Base-by-base conservation (phyloP, 192 early-diverging fungal species). In the Coemansia sp. region DNA sequence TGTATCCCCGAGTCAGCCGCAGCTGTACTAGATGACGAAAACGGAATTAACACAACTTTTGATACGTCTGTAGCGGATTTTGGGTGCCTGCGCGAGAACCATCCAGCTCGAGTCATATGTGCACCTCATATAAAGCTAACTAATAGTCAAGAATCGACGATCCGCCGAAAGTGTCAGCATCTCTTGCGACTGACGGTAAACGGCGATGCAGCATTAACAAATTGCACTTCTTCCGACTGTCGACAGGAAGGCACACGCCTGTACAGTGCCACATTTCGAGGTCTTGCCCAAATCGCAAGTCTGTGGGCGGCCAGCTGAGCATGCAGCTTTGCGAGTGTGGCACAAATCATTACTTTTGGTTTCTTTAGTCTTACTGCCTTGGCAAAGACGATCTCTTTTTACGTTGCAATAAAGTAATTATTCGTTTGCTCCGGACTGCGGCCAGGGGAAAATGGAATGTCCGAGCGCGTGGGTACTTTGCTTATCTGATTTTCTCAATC, bases 111-210 rank as follows among this genome's bases (percentile, higher is more conserved):
- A n/a, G 21, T 69, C 7, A 41, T 80, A 12, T 45, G 48, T 10
- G 62, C 59, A 3, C 62, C 77, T 15, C 27, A 65, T 12, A 50
- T 79, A 10, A n/a, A 2, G 17, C 36, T 79, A 19, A 50, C 77
- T 15, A 27, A 63, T 14, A 25, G 17, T 12, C 77, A 79, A 48
- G 9, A 39, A 19, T n/a, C n/a, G 14, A 7, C 60, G 0, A 70
- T 79, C 44, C 68, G 72, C 17, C 77, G 45, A 31, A 48, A 41
- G 45, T 79, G 77, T 44, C 34, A 12, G 15, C 39, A 42, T 9
- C 50, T 79, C 10, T 37, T 50, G 34, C 48, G 25, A 11, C 25
- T 79, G 5, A 21, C 14, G 9, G 37, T 57, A 37, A 57, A 44
- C 8, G 5, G 14, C 5, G 25, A 53, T 10, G 39, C 5, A 19